phyloP scores from a whole-genome alignment of 139 green algal genomes.

The Ettlia oleoabundans region DNA sequence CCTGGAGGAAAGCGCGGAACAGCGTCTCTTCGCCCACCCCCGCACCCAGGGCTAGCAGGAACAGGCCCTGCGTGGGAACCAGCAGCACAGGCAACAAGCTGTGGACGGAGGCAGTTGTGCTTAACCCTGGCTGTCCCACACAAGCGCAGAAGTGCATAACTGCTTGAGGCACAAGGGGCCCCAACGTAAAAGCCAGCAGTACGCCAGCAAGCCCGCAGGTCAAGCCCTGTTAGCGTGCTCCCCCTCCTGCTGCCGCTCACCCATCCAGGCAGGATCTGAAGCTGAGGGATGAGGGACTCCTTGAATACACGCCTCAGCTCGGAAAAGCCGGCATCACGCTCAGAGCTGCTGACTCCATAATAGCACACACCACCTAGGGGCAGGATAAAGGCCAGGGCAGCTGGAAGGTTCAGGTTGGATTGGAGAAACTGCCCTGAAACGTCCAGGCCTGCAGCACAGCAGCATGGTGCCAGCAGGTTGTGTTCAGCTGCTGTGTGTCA shows the following conservation, averaged over 20 bases:
- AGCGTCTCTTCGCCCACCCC: conserved; percentile 43
- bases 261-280: background rate
- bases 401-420: background rate
- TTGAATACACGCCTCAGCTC: background rate
- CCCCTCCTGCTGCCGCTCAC: background rate
- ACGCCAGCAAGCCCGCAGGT: too few species aligned
- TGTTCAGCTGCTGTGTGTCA: background rate
- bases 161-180: too few species aligned
- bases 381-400: conserved; percentile 10
- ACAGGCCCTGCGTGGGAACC: conserved; percentile 19
- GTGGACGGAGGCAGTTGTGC: too few species aligned
- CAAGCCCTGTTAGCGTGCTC: too few species aligned
- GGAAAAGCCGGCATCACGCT: background rate
- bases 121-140: too few species aligned
- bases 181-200: too few species aligned
- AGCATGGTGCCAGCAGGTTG: background rate
- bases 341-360: background rate
- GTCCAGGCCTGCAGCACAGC: background rate
- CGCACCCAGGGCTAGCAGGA: conserved; percentile 28
- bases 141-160: too few species aligned
- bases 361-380: background rate
- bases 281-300: background rate
- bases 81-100: background rate
- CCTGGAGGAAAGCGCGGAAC: conserved; percentile 39
- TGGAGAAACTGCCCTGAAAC: conserved; percentile 2